Evolutionary conservation across 2,329 filamentous ascomycete genomes (phyloP).

Genomic region (Botrytis sinoallii): DNA sequence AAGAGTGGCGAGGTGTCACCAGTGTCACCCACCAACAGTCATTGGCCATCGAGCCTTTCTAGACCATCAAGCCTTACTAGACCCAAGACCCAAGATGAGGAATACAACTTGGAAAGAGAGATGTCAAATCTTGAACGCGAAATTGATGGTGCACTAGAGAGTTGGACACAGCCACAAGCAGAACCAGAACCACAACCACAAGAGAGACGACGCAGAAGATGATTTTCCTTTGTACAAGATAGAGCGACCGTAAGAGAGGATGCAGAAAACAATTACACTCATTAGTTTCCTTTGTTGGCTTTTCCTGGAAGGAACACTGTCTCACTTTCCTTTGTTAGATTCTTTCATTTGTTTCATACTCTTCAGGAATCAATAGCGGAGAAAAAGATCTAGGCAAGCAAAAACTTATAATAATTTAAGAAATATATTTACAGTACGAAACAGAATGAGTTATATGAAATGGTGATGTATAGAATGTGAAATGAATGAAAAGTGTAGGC

Average conservation of each 20-base stretch:
- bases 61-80: neutral
- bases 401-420: neutral
- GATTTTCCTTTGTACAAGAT: neutral
- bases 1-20: neutral
- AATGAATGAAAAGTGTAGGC: neutral
- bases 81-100: neutral
- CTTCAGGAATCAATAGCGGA: neutral
- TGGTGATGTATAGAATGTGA: neutral
- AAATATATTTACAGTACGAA: neutral
- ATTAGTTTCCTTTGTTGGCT: neutral
- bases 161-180: neutral
- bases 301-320: neutral
- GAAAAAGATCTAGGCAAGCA: too few species aligned
- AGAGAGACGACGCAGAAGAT: neutral
- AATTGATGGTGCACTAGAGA: slow-evolving; percentile 9
- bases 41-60: neutral
- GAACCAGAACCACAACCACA: neutral
- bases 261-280: neutral
- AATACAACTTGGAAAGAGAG: neutral
- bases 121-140: neutral
- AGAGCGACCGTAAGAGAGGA: neutral
- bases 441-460: neutral
- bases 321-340: neutral
- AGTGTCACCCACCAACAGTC: slow-evolving; percentile 1
- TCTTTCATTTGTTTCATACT: neutral